phyloP scores from a whole-genome alignment of 164 flowering plant genomes.

The Chloranthus sessilifolius region DNA sequence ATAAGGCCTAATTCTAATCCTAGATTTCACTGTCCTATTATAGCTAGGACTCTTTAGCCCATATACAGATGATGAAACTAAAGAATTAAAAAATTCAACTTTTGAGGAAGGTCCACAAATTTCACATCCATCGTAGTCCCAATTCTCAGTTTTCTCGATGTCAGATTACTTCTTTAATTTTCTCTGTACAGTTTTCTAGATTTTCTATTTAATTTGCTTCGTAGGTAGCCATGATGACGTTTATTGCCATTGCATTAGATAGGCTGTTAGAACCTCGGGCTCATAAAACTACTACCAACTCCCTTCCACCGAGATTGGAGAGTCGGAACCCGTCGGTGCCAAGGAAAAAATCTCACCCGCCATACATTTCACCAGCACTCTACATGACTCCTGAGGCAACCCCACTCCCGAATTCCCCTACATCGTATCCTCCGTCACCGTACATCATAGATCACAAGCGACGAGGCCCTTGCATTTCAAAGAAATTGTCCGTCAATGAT shows the following conservation, averaged over 20 bases:
- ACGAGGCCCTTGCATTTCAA: conserved; percentile 27
- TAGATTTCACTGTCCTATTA: too few species aligned
- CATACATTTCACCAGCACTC: conserved; percentile 55
- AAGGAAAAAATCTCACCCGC: conserved; percentile 25
- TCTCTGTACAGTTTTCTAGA: too few species aligned
- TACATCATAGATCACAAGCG: conserved; percentile 75
- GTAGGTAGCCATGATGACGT: conserved; percentile 86
- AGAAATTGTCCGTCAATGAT: conserved; percentile 15
- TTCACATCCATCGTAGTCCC: too few species aligned
- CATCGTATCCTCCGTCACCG: conserved; percentile 78
- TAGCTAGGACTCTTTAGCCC: too few species aligned
- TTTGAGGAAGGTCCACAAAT: too few species aligned
- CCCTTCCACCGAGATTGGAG: conserved; percentile 7
- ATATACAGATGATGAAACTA: too few species aligned
- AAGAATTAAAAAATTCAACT: too few species aligned
- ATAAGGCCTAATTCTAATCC: too few species aligned
- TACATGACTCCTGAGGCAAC: conserved; percentile 74
- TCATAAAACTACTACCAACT: conserved; percentile 20
- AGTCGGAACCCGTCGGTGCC: conserved; percentile 5
- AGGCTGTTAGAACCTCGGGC: conserved; percentile 60
- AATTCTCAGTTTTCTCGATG: too few species aligned
- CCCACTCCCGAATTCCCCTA: conserved; percentile 80
- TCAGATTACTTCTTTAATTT: too few species aligned
- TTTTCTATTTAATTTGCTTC: too few species aligned
- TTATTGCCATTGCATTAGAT: conserved; percentile 66